phyloP scores from a whole-genome alignment of 1,284 basidiomycete genomes.

The Sporisorium iseilematis-ciliati region DNA sequence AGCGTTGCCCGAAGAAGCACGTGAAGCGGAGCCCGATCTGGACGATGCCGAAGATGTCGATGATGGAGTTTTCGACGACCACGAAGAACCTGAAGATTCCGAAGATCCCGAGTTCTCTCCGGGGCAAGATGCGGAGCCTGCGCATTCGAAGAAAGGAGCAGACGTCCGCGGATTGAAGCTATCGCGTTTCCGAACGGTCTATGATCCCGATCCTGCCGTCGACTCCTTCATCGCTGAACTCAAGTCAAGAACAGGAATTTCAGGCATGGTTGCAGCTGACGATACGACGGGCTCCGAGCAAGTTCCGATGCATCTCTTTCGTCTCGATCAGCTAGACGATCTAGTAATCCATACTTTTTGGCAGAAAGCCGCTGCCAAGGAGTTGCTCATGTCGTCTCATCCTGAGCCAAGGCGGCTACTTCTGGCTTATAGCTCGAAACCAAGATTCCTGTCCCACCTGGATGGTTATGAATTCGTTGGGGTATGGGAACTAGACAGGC shows the following conservation, averaged over 20 bases:
- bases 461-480: not conserved
- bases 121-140: no score
- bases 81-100: no score
- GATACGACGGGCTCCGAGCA: no score
- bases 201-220: not conserved
- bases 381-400: not conserved
- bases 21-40: no score
- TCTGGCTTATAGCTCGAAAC: not conserved
- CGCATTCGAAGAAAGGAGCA: not conserved
- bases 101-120: no score
- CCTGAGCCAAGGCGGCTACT: not conserved
- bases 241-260: not conserved
- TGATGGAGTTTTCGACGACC: no score
- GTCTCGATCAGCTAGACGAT: not conserved
- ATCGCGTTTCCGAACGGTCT: not conserved
- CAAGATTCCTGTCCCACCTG: not conserved
- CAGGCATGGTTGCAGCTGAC: not conserved
- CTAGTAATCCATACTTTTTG: constrained; percentile 9
- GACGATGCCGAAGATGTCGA: no score
- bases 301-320: not conserved
- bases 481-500: constrained; percentile 6
- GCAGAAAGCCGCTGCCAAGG: constrained; percentile 4
- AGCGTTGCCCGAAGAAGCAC: no score
- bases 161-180: not conserved
- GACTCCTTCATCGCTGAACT: not conserved